Percentiles rank a stretch among this genome's conserved stretches.
phyloP scores from a whole-genome alignment of 768 basidiomycete genomes.

The Psilocybe subaeruginosa region DNA sequence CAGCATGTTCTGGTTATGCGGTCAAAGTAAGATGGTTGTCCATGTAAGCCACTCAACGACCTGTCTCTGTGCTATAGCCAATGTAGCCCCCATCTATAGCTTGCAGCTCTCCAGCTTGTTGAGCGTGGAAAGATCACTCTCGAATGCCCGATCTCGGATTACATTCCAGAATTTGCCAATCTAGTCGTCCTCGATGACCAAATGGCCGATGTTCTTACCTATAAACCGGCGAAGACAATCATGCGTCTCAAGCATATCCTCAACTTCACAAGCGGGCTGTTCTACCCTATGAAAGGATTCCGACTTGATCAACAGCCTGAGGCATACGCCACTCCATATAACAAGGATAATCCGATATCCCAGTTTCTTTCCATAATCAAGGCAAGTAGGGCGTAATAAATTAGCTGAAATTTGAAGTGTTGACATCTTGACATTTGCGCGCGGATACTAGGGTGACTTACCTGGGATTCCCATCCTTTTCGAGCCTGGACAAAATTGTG shows the following conservation, averaged over 20 bases:
- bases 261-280: constrained; percentile 33
- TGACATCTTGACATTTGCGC: background rate
- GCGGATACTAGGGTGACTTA: constrained; percentile 22
- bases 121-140: constrained; percentile 27
- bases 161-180: constrained; percentile 26
- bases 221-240: constrained; percentile 23
- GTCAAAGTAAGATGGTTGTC: constrained; percentile 35
- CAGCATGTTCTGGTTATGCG: constrained; percentile 38
- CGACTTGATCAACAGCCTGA: constrained; percentile 1
- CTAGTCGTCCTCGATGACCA: constrained; percentile 22
- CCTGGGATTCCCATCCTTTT: constrained; percentile 28
- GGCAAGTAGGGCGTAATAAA: constrained; percentile 6
- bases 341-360: constrained; percentile 11
- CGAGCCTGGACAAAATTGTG: constrained; percentile 35
- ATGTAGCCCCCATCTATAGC: constrained; percentile 10
- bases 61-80: background rate
- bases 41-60: constrained; percentile 22
- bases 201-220: constrained; percentile 8
- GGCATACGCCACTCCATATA: constrained; percentile 5
- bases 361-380: constrained; percentile 23
- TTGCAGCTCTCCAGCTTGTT: constrained; percentile 27
- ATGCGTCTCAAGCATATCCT: constrained; percentile 29
- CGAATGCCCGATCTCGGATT: constrained; percentile 20
- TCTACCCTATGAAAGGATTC: constrained; percentile 19
- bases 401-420: background rate